Evolutionary conservation across 805 yeast genomes (phyloP), one percentile per base, ranked within the genome.

Genomic region (Lipomyces kockii): DNA sequence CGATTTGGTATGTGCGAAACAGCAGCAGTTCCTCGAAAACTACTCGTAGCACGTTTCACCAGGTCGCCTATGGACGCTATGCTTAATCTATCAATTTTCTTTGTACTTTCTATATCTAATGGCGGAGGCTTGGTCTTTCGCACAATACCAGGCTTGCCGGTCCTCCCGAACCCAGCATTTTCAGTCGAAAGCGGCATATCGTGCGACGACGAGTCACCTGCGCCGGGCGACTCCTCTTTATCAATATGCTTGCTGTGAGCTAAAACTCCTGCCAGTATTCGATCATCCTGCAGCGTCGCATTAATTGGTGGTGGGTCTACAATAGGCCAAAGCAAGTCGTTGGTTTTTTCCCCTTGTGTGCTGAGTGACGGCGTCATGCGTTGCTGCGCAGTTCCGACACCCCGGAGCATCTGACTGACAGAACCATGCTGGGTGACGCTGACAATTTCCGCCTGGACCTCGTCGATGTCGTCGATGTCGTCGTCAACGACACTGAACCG

Each of bases 41-140:
- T 43, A n/a, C 34, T 52, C n/a, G 64, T 54, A 46, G 60, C 64
- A 0, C 64, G 59, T 59, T 61, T 61, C 17, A 61, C 60, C 32
- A 61, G 11, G 9, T 61, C 64, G 14, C 58, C 54, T 32, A 61
- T 22, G 8, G 64, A 61, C n/a, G 46, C 32, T 20, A 54, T 34
- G 25, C 60, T 53, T 20, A 54, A 32, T 27, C 64, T 27, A 35
- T 61, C 60, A 14, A 54, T 1, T 39, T 5, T 11, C 25, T 17
- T 51, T 12, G 60, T 35, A 12, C 60, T 61, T 12, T 53, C 67
- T 27, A 66, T 56, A 22, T 55, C 46, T 25, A 66, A 49, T 39
- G 70, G 67, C 49, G 62, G 66, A 43, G 70, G 70, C 27, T 60
- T 53, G 25, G 46, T 56, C 17, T 49, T 59, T 27, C 70, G 59